phyloP scores from a whole-genome alignment of 176 grass and related monocot genomes.

The Coix lacrymajobi region DNA sequence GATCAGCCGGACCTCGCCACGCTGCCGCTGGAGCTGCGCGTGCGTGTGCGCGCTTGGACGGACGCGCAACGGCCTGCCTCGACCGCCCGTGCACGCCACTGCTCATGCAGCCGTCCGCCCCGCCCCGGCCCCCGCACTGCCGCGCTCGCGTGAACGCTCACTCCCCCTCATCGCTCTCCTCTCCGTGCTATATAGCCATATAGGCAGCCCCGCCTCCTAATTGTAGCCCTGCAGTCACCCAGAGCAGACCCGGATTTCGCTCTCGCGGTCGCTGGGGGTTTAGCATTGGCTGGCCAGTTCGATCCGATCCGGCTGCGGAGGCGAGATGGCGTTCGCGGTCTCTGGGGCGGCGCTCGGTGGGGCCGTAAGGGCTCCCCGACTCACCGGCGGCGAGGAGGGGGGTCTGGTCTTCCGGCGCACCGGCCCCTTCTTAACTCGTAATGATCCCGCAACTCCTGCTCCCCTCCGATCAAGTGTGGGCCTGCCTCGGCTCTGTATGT shows the following conservation, averaged over 20 bases:
- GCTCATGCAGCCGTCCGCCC: background rate
- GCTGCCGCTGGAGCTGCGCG: background rate
- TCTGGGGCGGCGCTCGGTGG: slow-evolving; percentile 38
- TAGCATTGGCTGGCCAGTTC: background rate
- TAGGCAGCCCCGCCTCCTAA: background rate
- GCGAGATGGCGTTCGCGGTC: slow-evolving; percentile 19
- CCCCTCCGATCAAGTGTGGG: background rate
- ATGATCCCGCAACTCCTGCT: background rate
- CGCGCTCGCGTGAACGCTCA: slow-evolving; percentile 12
- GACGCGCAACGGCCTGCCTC: slow-evolving; percentile 24
- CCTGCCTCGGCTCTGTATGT: background rate
- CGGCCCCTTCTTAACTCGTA: slow-evolving; percentile 25
- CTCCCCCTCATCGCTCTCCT: background rate
- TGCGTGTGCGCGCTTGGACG: slow-evolving; percentile 7
- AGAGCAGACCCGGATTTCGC: slow-evolving; percentile 19
- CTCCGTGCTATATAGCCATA: slow-evolving; percentile 25
- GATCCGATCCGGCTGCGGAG: slow-evolving; percentile 18
- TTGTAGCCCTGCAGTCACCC: slow-evolving; percentile 1
- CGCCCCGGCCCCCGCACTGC: background rate
- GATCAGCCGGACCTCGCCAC: background rate
- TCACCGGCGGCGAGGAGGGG: background rate
- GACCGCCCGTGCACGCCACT: slow-evolving; percentile 12
- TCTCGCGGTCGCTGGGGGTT: slow-evolving; percentile 20
- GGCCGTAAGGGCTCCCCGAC: slow-evolving; percentile 6
- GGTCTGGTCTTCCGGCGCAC: background rate